A percentile compares a stretch with the other conserved stretches of the same genome.
phyloP scores from a whole-genome alignment of 768 basidiomycete genomes.

The Phlegmacium glaucopus region DNA sequence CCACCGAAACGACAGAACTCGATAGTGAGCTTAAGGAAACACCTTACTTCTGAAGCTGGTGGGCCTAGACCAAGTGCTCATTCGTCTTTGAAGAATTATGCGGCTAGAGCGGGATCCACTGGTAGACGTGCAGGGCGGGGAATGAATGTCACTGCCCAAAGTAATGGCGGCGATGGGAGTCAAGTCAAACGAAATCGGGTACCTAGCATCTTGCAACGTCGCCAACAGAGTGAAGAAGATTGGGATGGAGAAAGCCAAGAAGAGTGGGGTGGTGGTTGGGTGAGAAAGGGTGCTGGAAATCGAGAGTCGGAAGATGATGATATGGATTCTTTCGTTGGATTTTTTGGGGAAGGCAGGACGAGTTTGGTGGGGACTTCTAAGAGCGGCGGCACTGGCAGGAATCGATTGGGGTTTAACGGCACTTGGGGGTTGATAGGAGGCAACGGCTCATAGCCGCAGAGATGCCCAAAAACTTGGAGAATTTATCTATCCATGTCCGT shows the following conservation, averaged over 20 bases:
- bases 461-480: background rate
- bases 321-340: conserved; percentile 20
- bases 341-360: conserved; percentile 12
- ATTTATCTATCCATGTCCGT: too few species aligned
- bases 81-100: too few species aligned
- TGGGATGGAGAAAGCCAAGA: conserved; percentile 24
- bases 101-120: too few species aligned
- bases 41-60: conserved; percentile 31
- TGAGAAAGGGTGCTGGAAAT: conserved; percentile 15
- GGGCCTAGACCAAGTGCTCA: background rate
- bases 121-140: conserved; percentile 11
- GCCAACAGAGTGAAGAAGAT: conserved; percentile 13
- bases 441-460: background rate
- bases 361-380: conserved; percentile 20
- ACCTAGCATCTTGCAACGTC: conserved; percentile 1
- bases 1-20: conserved; percentile 72
- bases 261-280: conserved; percentile 26
- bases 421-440: conserved; percentile 10
- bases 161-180: conserved; percentile 7
- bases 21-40: conserved; percentile 66
- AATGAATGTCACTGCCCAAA: conserved; percentile 11
- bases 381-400: conserved; percentile 17
- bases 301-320: conserved; percentile 26
- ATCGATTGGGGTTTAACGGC: conserved; percentile 16
- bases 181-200: conserved; percentile 1